These are phyloP conservation scores for Coniochaeta ligniaria DNA, from an alignment of 2,329 filamentous ascomycete species.

Conservation along the genomic window DNA sequence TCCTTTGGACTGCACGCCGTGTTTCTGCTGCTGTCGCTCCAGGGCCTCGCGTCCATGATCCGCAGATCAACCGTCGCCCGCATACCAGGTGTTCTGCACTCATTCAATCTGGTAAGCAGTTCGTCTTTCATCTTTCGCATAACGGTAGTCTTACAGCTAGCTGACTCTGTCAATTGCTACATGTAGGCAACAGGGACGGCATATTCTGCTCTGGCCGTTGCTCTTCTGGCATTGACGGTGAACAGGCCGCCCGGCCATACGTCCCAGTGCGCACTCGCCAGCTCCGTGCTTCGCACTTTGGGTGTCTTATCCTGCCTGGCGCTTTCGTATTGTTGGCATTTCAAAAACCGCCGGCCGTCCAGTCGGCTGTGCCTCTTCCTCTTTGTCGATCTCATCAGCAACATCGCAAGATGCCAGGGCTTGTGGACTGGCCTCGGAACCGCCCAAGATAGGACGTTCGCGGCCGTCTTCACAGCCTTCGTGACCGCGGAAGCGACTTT, in stretches of 20 bases:
- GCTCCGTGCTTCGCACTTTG: neutral
- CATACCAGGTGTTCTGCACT: neutral
- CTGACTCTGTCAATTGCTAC: neutral
- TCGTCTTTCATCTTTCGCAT: neutral
- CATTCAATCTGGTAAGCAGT: neutral
- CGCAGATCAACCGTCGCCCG: neutral
- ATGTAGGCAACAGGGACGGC: neutral
- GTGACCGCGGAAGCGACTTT: neutral
- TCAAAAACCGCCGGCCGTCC: neutral
- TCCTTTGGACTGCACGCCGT: neutral
- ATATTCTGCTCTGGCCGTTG: neutral
- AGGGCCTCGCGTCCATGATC: neutral
- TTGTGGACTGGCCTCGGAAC: neutral
- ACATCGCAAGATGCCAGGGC: neutral
- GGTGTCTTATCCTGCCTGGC: neutral
- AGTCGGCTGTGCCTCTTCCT: neutral
- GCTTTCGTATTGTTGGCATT: neutral
- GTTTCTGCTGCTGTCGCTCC: neutral
- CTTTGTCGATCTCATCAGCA: neutral
- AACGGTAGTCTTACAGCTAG: too few species aligned
- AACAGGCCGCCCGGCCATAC: neutral
- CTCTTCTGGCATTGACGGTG: neutral
- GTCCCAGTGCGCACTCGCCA: neutral
- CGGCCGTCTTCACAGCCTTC: neutral
- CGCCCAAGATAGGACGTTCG: neutral